Conservation (phyloP, 2,329 filamentous ascomycete species). For the Xylaria sp. region DNA sequence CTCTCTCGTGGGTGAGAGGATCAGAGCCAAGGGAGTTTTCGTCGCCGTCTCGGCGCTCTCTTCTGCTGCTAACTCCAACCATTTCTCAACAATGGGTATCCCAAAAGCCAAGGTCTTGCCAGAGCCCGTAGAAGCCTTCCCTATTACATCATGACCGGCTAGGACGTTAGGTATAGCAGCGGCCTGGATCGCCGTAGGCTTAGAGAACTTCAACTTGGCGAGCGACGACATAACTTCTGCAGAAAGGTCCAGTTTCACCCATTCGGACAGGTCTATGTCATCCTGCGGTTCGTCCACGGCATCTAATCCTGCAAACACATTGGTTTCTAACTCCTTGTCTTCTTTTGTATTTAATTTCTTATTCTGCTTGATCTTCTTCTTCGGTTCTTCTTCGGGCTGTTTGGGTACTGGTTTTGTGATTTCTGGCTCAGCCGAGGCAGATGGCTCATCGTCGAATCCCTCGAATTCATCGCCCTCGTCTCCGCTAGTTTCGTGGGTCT, state of each 20-base stretch:
- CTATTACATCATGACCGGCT: slow-evolving; percentile 88
- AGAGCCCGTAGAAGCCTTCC: slow-evolving; percentile 95
- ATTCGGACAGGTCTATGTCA: slow-evolving; percentile 79
- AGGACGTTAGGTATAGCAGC: slow-evolving; percentile 84
- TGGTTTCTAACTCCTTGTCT: slow-evolving; percentile 57
- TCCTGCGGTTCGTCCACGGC: slow-evolving; percentile 65
- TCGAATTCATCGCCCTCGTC: slow-evolving; percentile 63
- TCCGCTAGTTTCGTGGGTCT: slow-evolving; percentile 36
- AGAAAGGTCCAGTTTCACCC: slow-evolving; percentile 80
- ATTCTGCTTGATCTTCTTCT: slow-evolving; percentile 40
- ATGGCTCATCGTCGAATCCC: slow-evolving; percentile 69
- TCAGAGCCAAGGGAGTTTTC: slow-evolving; percentile 74
- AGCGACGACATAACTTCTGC: slow-evolving; percentile 77
- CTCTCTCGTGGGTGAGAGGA: slow-evolving; percentile 92
- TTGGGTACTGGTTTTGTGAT: slow-evolving; percentile 42
- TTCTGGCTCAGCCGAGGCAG: slow-evolving; percentile 38
- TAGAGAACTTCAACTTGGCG: slow-evolving; percentile 80
- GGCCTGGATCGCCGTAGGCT: slow-evolving; percentile 84
- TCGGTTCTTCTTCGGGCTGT: slow-evolving; percentile 41
- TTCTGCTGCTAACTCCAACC: slow-evolving; percentile 64
- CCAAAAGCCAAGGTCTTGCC: slow-evolving; percentile 96
- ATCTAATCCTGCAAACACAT: slow-evolving; percentile 67
- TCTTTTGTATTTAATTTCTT: slow-evolving; percentile 51
- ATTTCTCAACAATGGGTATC: slow-evolving; percentile 90
- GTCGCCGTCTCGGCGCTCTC: slow-evolving; percentile 48